phyloP scores from a whole-genome alignment of 768 basidiomycete species.

The Guyanaporus albipodus region DNA sequence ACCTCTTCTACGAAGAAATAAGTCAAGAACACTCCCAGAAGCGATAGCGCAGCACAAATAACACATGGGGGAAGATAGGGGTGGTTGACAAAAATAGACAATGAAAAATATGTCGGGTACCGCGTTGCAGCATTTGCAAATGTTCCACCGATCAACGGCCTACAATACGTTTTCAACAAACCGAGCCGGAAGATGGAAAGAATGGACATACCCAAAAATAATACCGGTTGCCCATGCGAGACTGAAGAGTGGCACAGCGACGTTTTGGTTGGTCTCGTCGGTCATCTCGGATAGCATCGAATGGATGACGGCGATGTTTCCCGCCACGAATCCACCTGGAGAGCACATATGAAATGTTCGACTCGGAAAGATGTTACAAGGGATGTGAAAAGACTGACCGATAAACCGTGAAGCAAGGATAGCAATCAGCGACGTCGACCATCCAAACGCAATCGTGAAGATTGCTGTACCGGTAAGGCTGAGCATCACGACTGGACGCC shows the following conservation, averaged over 20 bases:
- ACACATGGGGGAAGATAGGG: slow-evolving; percentile 19
- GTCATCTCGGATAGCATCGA: too few species aligned
- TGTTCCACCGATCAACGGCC: slow-evolving; percentile 19
- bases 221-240: too few species aligned
- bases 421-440: slow-evolving; percentile 6
- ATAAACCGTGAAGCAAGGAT: slow-evolving; percentile 6
- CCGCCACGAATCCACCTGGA: slow-evolving; percentile 9
- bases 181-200: too few species aligned
- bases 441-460: slow-evolving; percentile 5
- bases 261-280: too few species aligned
- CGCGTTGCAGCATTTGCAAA: slow-evolving; percentile 15
- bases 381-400: not conserved
- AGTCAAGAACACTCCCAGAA: slow-evolving; percentile 8
- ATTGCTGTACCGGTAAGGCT: slow-evolving; percentile 3
- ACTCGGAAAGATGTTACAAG: not conserved
- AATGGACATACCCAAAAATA: too few species aligned
- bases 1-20: slow-evolving; percentile 22
- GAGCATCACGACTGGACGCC: slow-evolving; percentile 3
- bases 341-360: not conserved
- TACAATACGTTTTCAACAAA: too few species aligned
- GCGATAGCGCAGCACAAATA: slow-evolving; percentile 4
- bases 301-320: too few species aligned
- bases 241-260: too few species aligned
- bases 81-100: slow-evolving; percentile 8
- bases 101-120: slow-evolving; percentile 7